These are phyloP conservation scores for Fusarium virguliforme DNA, from an alignment of 2,329 filamentous ascomycete genomes.

Conservation along the genomic window DNA sequence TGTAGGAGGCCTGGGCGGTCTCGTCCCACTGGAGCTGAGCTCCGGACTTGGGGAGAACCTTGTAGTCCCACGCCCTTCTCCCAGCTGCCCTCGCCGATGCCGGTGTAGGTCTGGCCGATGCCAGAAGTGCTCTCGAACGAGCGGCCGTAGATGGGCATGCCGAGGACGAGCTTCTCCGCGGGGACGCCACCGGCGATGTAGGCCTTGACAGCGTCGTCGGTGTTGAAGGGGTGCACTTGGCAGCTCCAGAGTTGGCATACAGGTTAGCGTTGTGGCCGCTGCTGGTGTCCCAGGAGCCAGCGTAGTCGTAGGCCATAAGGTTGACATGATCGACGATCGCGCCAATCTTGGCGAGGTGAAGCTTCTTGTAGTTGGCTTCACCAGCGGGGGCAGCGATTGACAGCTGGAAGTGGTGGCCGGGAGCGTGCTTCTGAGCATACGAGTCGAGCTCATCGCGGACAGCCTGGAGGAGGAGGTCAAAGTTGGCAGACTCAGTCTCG, in stretches of 20 bases:
- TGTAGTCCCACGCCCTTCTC: constrained; percentile 41
- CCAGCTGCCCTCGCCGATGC: constrained; percentile 39
- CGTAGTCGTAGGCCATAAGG: constrained; percentile 42
- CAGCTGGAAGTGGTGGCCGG: constrained; percentile 29
- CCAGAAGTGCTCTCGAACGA: constrained; percentile 37
- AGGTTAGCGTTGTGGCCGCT: constrained; percentile 42
- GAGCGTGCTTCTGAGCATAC: constrained; percentile 22
- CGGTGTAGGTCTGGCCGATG: constrained; percentile 31
- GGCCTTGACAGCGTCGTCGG: constrained; percentile 26
- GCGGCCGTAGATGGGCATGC: constrained; percentile 41
- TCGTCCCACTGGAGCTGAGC: constrained; percentile 30
- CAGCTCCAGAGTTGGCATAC: constrained; percentile 58
- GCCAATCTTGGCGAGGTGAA: constrained; percentile 30
- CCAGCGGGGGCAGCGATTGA: constrained; percentile 39
- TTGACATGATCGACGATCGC: constrained; percentile 35
- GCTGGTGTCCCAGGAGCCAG: constrained; percentile 50
- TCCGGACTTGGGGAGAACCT: constrained; percentile 36
- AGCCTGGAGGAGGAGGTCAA: constrained; percentile 36
- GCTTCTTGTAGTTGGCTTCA: constrained; percentile 27
- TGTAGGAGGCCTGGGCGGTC: constrained; percentile 38
- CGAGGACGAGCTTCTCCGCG: constrained; percentile 36
- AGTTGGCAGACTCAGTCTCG: constrained; percentile 31
- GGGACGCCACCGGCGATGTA: constrained; percentile 32
- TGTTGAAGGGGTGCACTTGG: constrained; percentile 26
- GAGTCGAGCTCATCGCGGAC: constrained; percentile 33